These are phyloP conservation scores for Claviceps fusiformis DNA, from an alignment of 2,329 filamentous ascomycete species.

Conservation along the genomic window DNA sequence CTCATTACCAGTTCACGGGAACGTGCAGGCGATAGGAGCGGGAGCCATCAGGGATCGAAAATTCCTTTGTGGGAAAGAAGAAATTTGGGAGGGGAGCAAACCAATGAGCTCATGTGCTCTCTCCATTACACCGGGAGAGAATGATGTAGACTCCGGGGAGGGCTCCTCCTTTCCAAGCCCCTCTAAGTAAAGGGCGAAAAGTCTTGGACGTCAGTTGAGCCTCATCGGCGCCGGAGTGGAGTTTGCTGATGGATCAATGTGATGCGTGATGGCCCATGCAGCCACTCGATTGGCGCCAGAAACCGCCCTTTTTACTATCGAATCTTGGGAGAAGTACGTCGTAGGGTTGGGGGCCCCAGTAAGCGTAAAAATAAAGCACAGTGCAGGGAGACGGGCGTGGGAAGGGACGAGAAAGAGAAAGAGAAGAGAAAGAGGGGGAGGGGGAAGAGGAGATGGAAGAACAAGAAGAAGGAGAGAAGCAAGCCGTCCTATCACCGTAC, in stretches of 20 bases:
- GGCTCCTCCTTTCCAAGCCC: too few relatives aligned
- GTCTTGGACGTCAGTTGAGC: conserved; percentile 4
- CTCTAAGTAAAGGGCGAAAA: not conserved
- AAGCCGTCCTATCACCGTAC: not conserved
- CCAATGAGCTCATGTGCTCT: too few relatives aligned
- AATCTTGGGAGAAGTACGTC: not conserved
- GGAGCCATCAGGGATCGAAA: too few relatives aligned
- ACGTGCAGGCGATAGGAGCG: too few relatives aligned
- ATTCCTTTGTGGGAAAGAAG: too few relatives aligned
- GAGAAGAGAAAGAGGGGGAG: not conserved
- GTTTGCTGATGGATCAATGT: not conserved
- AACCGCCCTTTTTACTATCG: not conserved
- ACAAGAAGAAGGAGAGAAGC: not conserved
- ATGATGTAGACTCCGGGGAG: not conserved
- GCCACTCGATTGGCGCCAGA: conserved; percentile 1
- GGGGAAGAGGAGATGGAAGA: not conserved
- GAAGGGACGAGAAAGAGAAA: too few relatives aligned
- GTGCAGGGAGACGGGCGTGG: too few relatives aligned
- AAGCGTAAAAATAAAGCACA: not conserved
- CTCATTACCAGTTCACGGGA: too few relatives aligned
- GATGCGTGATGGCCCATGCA: not conserved
- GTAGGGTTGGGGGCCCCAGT: not conserved
- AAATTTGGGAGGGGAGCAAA: too few relatives aligned
- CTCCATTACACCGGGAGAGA: not conserved
- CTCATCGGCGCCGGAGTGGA: not conserved